Base-by-base conservation (phyloP, 2,329 filamentous ascomycete species). In the Simplicillium sp. region DNA sequence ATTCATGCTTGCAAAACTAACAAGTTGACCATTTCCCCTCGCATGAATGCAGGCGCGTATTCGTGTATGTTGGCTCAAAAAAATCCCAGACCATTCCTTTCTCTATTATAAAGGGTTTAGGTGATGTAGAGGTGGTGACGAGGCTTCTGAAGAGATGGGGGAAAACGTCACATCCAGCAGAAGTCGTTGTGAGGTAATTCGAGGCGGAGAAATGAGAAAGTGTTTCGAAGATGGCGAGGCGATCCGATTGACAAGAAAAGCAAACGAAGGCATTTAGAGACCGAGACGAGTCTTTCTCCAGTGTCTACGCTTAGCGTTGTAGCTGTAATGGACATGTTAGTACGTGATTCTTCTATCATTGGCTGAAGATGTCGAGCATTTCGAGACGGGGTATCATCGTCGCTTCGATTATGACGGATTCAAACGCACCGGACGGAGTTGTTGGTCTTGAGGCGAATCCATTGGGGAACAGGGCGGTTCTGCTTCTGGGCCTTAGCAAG, bases 401-500 rank as follows among this genome's bases (percentile, higher is more conserved):
- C n/a, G n/a, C n/a, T n/a, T n/a, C n/a, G n/a, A n/a, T n/a, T n/a
- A 17, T 37, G 25, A 18, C 13, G 31, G 20, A 11, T 11, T 11
- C 6, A 43, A 53, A 73, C 83, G 74, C 87, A 98, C 92, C 90
- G 86, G 77, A 98, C 96, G 74, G 89, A 96, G 83, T 98, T 98
- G 73, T 82, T 84, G 62, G 92, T 97, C 70, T 90, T 84, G 65
- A 98, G 82, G 68, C 92, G 85, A 70, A 98, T 97, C 92, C 92
- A 98, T 80, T 98, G 92, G 56, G 92, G 92, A 69, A 98, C 96
- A 60, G 92, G 92, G 70, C 92, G 85, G 84, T 98, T 98, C 80
- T 97, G 90, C 83, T 95, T 97, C 81, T 97, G 90, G 68, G 92
- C 92, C 81, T 90, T 96, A 68, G 92, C 92, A 77, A 98, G 88